Evolutionary conservation across 192 early-diverging fungal species (phyloP).

Genomic region (Entophlyctis helioformis): DNA sequence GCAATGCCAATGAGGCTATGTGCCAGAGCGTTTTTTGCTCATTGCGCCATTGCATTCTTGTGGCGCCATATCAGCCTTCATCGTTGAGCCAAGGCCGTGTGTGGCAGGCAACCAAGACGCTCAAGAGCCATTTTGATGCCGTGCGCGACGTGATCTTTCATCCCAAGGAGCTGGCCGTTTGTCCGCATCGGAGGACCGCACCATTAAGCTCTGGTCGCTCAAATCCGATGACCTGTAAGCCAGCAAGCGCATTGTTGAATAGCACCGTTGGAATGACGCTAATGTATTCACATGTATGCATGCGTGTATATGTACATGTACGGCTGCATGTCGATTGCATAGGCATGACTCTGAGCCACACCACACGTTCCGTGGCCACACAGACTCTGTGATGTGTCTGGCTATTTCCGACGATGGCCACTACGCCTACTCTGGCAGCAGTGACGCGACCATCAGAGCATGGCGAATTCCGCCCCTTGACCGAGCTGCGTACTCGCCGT

Average conservation of each 20-base stretch:
- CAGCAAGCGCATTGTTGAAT: no score
- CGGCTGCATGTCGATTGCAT: no score
- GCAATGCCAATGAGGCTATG: no score
- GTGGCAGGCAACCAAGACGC: no score
- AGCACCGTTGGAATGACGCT: no score
- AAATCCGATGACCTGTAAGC: slow-evolving; percentile 4
- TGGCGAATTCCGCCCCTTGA: slow-evolving; percentile 48
- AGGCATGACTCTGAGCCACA: slow-evolving; percentile 57
- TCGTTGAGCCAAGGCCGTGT: no score
- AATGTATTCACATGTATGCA: no score
- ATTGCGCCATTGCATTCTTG: slow-evolving; percentile 3
- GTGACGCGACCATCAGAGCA: slow-evolving; percentile 58
- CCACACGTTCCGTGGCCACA: slow-evolving; percentile 69
- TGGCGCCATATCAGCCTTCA: no score
- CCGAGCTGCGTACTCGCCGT: slow-evolving; percentile 40
- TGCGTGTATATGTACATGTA: no score
- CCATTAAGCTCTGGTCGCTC: slow-evolving; percentile 65
- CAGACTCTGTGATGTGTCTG: slow-evolving; percentile 49
- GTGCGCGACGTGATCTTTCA: slow-evolving; percentile 52
- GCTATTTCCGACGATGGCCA: slow-evolving; percentile 48
- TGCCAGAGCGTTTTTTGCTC: no score
- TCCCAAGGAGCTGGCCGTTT: slow-evolving; percentile 40
- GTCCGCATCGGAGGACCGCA: slow-evolving; percentile 70
- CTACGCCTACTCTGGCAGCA: slow-evolving; percentile 55
- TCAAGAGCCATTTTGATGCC: slow-evolving; percentile 64